A percentile compares a stretch with the other conserved stretches of the same genome.
phyloP scores from a whole-genome alignment of 176 grass and related monocot species.

The Juncus inflexus region DNA sequence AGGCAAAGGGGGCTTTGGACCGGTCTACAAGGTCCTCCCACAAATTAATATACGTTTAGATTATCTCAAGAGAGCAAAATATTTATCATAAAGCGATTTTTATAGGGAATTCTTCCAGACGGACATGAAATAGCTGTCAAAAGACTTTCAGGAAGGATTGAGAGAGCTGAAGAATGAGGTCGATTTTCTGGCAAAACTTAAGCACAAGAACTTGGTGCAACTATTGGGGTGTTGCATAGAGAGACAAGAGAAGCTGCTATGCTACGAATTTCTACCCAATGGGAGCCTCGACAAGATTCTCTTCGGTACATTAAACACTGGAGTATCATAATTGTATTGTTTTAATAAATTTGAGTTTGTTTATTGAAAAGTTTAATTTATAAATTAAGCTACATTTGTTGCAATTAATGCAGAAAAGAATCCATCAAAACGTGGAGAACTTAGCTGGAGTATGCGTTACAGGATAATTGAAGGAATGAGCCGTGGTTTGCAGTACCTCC shows the following conservation, averaged over 20 bases:
- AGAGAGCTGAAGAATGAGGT: constrained; percentile 27
- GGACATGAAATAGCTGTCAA: neutral
- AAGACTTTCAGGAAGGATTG: constrained; percentile 25
- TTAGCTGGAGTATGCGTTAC: constrained; percentile 19
- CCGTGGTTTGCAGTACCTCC: neutral
- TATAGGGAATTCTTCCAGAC: neutral
- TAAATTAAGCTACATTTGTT: no score
- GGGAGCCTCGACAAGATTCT: constrained; percentile 23
- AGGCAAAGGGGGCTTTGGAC: constrained; percentile 30
- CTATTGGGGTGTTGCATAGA: constrained; percentile 18
- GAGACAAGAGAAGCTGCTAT: constrained; percentile 7
- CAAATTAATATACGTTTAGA: neutral
- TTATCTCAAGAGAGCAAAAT: neutral
- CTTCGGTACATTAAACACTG: neutral
- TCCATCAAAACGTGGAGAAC: neutral
- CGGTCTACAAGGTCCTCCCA: constrained; percentile 15
- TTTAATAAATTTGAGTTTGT: no score
- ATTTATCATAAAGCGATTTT: neutral
- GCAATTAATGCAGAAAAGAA: constrained; percentile 4
- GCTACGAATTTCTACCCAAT: constrained; percentile 21
- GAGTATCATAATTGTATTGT: no score
- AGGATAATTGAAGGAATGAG: no score
- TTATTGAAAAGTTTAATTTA: no score
- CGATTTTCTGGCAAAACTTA: constrained; percentile 20
- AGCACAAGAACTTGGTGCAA: neutral